phyloP scores from a whole-genome alignment of 2,329 filamentous ascomycete species.

The Blastomyces percursus region DNA sequence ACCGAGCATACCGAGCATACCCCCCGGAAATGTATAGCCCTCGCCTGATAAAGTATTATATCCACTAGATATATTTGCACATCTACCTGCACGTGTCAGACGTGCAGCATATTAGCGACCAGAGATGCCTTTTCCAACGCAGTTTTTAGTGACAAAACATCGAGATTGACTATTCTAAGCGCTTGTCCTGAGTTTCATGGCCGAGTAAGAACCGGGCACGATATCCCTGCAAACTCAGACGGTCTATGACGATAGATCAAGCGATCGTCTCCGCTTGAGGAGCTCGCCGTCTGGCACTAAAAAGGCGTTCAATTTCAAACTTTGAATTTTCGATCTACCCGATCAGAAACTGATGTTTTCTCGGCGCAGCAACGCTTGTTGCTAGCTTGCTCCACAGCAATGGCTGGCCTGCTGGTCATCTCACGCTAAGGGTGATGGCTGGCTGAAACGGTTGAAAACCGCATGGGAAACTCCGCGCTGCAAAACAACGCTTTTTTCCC shows the following conservation, averaged over 20 bases:
- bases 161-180: no score
- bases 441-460: constrained; percentile 3
- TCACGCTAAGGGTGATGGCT: neutral
- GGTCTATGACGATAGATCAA: neutral
- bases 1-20: neutral
- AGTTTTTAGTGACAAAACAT: no score
- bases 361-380: neutral
- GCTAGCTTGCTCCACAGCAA: neutral
- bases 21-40: neutral
- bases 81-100: neutral
- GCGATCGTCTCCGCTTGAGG: neutral
- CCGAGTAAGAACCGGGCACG: neutral
- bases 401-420: neutral
- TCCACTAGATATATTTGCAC: no score
- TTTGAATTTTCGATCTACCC: neutral
- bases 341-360: neutral
- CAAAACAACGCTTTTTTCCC: neutral
- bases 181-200: neutral
- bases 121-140: neutral
- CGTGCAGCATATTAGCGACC: neutral
- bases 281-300: neutral
- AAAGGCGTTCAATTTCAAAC: neutral
- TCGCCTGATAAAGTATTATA: no score
- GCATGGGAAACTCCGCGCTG: neutral
- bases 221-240: neutral